phyloP scores from a whole-genome alignment of 345 rosid genomes.

The Litchi chinensis region DNA sequence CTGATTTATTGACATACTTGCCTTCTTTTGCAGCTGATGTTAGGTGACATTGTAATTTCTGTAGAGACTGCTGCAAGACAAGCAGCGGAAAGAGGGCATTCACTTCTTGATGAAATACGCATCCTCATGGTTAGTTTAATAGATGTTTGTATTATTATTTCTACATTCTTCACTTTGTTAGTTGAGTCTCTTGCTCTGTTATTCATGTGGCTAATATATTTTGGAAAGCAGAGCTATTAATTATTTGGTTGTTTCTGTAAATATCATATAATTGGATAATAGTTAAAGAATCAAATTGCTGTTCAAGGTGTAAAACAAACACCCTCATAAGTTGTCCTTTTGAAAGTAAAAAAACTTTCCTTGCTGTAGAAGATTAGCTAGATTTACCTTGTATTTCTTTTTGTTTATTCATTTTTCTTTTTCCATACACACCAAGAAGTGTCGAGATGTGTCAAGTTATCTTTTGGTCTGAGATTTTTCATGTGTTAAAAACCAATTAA shows the following conservation, averaged over 20 bases:
- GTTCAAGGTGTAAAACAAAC: not conserved
- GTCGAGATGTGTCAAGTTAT: not conserved
- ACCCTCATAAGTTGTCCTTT: not conserved
- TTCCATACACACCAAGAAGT: not conserved
- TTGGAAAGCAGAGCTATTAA: not conserved
- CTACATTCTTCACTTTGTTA: conserved; percentile 11
- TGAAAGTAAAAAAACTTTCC: not conserved
- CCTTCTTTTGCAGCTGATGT: conserved; percentile 70
- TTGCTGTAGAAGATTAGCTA: not conserved
- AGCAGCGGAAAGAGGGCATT: conserved; percentile 89
- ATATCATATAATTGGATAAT: not conserved
- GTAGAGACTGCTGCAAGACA: conserved; percentile 92
- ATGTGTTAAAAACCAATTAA: not conserved
- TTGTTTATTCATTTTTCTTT: not conserved
- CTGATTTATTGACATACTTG: conserved; percentile 17
- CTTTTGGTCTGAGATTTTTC: conserved; percentile 1
- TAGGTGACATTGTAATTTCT: conserved; percentile 94
- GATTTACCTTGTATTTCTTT: conserved; percentile 4
- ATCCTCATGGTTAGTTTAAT: conserved; percentile 73
- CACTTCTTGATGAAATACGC: conserved; percentile 90
- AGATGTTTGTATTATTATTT: not conserved
- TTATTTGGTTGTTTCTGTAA: conserved; percentile 9
- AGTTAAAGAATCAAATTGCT: not conserved
- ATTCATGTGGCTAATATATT: not conserved
- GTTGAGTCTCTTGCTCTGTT: conserved; percentile 1